A percentile compares a stretch with the other conserved stretches of the same genome.
Evolutionary conservation across 2,329 filamentous ascomycete species (phyloP).

Genomic region (Colletotrichum cuscutae): DNA sequence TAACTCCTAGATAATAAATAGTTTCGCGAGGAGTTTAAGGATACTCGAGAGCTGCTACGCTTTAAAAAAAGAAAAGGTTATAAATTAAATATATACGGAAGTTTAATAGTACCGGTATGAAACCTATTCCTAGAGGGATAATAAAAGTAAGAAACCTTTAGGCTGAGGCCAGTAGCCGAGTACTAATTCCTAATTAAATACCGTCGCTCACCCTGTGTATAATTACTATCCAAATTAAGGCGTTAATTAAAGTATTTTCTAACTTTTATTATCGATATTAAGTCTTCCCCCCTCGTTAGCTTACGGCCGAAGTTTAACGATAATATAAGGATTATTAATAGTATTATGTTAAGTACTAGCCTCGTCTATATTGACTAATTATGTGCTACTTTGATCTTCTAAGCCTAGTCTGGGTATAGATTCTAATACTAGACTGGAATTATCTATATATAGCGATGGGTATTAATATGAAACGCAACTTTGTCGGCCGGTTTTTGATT

Average conservation of each 20-base stretch:
- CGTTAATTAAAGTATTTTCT: too few species aligned
- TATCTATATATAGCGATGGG: background rate
- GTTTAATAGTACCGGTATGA: too few species aligned
- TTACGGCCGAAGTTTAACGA: background rate
- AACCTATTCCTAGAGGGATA: too few species aligned
- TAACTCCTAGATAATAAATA: slow-evolving; percentile 1
- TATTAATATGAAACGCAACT: background rate
- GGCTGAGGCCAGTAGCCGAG: too few species aligned
- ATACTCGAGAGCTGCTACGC: background rate
- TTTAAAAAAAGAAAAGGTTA: background rate
- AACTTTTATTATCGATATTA: too few species aligned
- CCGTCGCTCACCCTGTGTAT: too few species aligned
- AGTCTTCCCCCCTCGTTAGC: too few species aligned
- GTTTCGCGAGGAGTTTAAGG: background rate
- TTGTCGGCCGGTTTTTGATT: background rate
- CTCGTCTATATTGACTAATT: background rate
- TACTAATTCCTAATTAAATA: too few species aligned
- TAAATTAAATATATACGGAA: background rate
- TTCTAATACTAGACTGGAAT: background rate
- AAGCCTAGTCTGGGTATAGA: background rate
- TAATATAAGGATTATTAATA: background rate
- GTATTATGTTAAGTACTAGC: background rate
- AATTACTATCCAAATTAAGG: too few species aligned
- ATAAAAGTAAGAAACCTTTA: too few species aligned
- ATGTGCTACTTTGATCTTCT: background rate